These are phyloP conservation scores for Cyberlindnera subsufficiens DNA, from an alignment of 805 yeast species.

Conservation along the genomic window DNA sequence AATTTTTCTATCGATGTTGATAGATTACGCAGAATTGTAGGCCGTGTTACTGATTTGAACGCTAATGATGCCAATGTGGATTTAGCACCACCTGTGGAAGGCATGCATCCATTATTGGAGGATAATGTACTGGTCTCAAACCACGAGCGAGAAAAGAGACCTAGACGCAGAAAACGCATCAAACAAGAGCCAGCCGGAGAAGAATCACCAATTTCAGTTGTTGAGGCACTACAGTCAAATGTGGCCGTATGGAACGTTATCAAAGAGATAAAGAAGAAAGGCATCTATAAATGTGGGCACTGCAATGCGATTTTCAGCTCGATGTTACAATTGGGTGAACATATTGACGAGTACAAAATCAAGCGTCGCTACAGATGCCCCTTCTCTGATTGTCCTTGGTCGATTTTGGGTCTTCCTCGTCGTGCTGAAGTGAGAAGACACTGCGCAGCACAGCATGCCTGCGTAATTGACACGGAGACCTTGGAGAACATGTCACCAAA, in stretches of 20 bases:
- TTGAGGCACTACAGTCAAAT: constrained; percentile 25
- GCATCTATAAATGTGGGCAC: constrained; percentile 41
- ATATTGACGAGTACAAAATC: constrained; percentile 36
- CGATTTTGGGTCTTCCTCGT: constrained; percentile 41
- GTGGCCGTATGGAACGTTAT: constrained; percentile 23
- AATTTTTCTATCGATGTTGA: not conserved
- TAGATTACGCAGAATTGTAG: not conserved
- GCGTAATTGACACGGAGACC: constrained; percentile 3
- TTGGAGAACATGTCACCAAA: not conserved
- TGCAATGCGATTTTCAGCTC: constrained; percentile 35
- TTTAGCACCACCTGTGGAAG: not conserved
- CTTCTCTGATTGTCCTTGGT: constrained; percentile 41
- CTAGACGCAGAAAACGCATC: not conserved
- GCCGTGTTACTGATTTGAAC: not conserved
- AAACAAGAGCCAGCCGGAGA: not conserved
- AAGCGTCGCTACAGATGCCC: constrained; percentile 40
- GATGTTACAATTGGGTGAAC: constrained; percentile 33
- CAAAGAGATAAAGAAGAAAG: constrained; percentile 33
- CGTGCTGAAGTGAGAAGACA: constrained; percentile 45
- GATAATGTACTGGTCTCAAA: not conserved
- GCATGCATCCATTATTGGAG: too few species aligned
- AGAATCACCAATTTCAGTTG: constrained; percentile 3
- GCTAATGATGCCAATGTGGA: not conserved
- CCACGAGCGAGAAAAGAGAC: not conserved
- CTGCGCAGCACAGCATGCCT: constrained; percentile 39